Percentiles rank a stretch among this genome's conserved stretches.
phyloP scores from a whole-genome alignment of 345 rosid genomes.

The Hevea brasiliensis region DNA sequence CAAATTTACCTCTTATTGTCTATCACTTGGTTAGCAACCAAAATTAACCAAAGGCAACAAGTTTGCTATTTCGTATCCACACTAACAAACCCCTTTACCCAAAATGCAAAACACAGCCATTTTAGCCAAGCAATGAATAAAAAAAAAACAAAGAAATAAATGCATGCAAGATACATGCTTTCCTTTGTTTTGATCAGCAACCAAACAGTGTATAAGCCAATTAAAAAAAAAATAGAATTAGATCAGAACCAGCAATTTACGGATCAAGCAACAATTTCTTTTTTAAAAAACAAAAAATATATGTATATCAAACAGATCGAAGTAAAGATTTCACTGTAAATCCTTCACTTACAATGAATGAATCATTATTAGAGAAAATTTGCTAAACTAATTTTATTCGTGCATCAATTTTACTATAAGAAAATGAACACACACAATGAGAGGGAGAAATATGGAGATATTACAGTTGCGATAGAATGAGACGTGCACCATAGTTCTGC shows the following conservation, averaged over 20 bases:
- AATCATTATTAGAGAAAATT: too few species aligned
- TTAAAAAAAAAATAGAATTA: not conserved
- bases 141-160: too few species aligned
- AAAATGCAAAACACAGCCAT: not conserved
- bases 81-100: too few species aligned
- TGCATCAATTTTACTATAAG: too few species aligned
- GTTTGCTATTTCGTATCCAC: too few species aligned
- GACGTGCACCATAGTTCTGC: constrained; percentile 41
- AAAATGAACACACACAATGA: not conserved
- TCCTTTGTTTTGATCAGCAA: not conserved
- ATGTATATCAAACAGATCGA: not conserved
- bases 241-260: too few species aligned
- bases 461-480: constrained; percentile 45
- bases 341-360: too few species aligned
- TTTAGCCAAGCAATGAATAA: too few species aligned
- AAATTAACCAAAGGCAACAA: too few species aligned
- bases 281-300: not conserved
- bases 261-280: constrained; percentile 8
- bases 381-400: too few species aligned
- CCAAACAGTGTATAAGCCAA: not conserved
- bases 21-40: too few species aligned
- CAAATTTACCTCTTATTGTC: too few species aligned
- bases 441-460: not conserved
- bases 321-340: not conserved
- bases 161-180: not conserved